Evolutionary conservation across 805 yeast species (phyloP).

Genomic region (Candida tibetensis): DNA sequence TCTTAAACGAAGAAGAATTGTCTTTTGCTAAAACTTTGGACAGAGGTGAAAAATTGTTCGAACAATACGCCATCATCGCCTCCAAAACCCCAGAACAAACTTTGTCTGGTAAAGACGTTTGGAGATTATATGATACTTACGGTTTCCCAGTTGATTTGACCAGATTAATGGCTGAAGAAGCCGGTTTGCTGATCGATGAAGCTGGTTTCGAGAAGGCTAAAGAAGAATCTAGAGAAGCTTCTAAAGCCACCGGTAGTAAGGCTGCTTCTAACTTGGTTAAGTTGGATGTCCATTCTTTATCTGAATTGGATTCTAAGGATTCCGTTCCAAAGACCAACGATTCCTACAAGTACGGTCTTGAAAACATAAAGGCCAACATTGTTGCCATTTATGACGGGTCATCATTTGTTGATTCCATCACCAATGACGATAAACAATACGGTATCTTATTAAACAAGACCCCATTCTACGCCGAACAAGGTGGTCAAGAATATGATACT

Average conservation of each 20-base stretch:
- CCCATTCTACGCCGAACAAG: constrained; percentile 97
- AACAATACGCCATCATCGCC: constrained; percentile 86
- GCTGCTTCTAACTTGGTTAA: constrained; percentile 61
- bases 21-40: constrained; percentile 94
- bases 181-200: constrained; percentile 89
- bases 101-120: constrained; percentile 89
- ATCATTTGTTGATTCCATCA: constrained; percentile 50
- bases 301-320: constrained; percentile 59
- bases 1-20: constrained; percentile 92
- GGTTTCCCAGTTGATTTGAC: constrained; percentile 99
- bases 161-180: constrained; percentile 97
- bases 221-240: constrained; percentile 87
- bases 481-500: constrained; percentile 97
- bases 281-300: constrained; percentile 88
- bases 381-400: constrained; percentile 70
- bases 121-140: constrained; percentile 97
- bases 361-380: constrained; percentile 65
- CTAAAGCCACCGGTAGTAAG: constrained; percentile 76
- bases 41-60: constrained; percentile 96
- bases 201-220: constrained; percentile 89
- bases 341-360: constrained; percentile 67
- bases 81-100: constrained; percentile 69
- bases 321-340: constrained; percentile 81
- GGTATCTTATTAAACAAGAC: constrained; percentile 88
- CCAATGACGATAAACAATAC: constrained; percentile 45